These are phyloP conservation scores for Leucaena leucocephala DNA, from an alignment of 306 rosid genomes.

Conservation along the genomic window DNA sequence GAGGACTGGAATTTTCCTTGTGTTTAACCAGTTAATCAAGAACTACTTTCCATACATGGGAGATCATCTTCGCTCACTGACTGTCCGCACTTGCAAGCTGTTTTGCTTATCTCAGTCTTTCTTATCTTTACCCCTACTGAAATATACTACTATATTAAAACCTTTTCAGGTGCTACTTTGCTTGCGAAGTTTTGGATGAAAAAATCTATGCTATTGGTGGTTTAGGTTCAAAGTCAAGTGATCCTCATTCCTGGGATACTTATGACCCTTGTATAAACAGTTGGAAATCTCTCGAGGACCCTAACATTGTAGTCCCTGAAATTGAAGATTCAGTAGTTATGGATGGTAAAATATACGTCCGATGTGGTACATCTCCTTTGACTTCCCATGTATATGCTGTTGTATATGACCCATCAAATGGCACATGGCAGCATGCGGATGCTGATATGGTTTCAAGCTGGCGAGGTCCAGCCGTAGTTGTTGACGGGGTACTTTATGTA, in stretches of 20 bases:
- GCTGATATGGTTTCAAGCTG: constrained; percentile 80
- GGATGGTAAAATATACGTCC: constrained; percentile 79
- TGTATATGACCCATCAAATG: constrained; percentile 77
- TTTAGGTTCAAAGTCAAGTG: constrained; percentile 64
- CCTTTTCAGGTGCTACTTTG: constrained; percentile 76
- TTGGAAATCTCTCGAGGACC: constrained; percentile 63
- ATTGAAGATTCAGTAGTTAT: constrained; percentile 74
- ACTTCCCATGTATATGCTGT: constrained; percentile 58
- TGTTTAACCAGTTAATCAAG: constrained; percentile 8
- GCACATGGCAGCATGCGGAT: constrained; percentile 79
- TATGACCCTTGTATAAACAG: constrained; percentile 58
- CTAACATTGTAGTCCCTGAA: constrained; percentile 56
- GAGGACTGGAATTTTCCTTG: neutral
- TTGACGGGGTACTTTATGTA: constrained; percentile 60
- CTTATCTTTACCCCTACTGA: constrained; percentile 7
- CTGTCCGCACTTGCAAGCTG: neutral
- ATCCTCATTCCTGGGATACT: constrained; percentile 81
- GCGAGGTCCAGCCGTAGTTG: constrained; percentile 87
- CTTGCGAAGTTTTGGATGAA: constrained; percentile 73
- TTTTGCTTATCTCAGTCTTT: constrained; percentile 9
- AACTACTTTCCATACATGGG: constrained; percentile 3
- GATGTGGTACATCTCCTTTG: constrained; percentile 52
- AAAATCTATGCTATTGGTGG: constrained; percentile 88
- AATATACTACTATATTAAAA: constrained; percentile 8
- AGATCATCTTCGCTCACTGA: neutral